phyloP scores from a whole-genome alignment of 2,329 filamentous ascomycete genomes.

The Ophidiomyces ophidiicola region DNA sequence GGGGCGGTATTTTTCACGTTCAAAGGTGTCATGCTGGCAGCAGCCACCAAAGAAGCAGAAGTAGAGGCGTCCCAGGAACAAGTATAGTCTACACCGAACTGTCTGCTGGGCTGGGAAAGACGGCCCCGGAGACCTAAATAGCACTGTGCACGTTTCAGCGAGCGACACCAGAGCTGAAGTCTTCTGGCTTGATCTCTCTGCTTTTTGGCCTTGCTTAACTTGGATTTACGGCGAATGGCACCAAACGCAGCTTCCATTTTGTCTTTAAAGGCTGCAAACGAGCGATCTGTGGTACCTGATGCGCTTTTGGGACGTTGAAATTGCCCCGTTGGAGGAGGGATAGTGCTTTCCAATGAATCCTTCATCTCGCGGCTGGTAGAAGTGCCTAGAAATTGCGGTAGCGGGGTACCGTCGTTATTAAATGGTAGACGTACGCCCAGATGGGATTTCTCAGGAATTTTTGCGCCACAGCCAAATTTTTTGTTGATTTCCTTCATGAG shows the following conservation, averaged over 20 bases:
- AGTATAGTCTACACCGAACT: constrained; percentile 14
- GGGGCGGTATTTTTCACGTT: constrained; percentile 37
- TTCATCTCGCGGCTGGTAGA: constrained; percentile 38
- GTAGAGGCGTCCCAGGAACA: constrained; percentile 19
- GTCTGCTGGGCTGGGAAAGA: constrained; percentile 14
- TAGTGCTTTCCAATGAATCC: constrained; percentile 24
- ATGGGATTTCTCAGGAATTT: constrained; percentile 45
- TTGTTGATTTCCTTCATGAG: constrained; percentile 55
- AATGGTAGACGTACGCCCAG: constrained; percentile 53
- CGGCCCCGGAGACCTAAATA: constrained; percentile 56
- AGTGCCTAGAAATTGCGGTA: constrained; percentile 56
- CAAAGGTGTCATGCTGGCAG: constrained; percentile 25
- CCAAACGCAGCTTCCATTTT: constrained; percentile 44
- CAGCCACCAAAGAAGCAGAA: constrained; percentile 19
- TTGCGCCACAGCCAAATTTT: constrained; percentile 39
- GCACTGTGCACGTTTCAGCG: constrained; percentile 53
- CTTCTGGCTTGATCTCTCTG: constrained; percentile 38
- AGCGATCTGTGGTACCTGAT: constrained; percentile 21
- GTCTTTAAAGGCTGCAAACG: constrained; percentile 38
- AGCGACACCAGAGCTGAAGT: constrained; percentile 42
- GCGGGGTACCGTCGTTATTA: constrained; percentile 45
- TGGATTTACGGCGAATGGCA: constrained; percentile 40
- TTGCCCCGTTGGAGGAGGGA: constrained; percentile 22
- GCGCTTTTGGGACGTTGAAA: constrained; percentile 20
- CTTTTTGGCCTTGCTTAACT: constrained; percentile 39